Evolutionary conservation across 768 basidiomycete species (phyloP).

Genomic region (Termitomyces sp.): DNA sequence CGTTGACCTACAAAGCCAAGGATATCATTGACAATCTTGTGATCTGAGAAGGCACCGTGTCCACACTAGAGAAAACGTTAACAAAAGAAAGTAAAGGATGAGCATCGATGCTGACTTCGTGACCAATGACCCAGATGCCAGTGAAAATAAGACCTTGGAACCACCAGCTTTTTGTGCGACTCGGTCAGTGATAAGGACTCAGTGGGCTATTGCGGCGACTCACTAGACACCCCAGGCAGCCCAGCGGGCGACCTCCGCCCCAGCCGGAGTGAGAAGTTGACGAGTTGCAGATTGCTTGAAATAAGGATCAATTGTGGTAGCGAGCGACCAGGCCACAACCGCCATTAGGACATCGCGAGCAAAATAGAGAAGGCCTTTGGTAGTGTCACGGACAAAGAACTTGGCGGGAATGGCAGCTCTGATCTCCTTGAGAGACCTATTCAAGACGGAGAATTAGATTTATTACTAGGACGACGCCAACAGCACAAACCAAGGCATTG

Average conservation of each 20-base stretch:
- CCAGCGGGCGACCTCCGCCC: neutral
- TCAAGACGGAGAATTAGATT: neutral
- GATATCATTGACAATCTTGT: neutral
- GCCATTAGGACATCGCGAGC: neutral
- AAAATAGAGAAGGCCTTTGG: neutral
- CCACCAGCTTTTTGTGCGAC: neutral
- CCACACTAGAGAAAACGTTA: neutral
- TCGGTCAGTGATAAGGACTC: neutral
- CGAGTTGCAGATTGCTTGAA: neutral
- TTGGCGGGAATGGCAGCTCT: neutral
- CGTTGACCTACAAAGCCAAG: neutral
- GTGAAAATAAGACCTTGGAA: neutral
- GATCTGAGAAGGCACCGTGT: neutral
- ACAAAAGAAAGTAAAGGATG: neutral
- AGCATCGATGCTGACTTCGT: neutral
- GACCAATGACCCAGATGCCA: constrained; percentile 1
- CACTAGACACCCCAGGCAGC: neutral
- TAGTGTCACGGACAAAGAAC: neutral
- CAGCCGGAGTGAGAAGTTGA: neutral
- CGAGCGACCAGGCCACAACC: neutral
- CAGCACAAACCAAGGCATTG: neutral
- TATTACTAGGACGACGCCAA: neutral
- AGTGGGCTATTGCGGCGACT: neutral
- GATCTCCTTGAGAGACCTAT: neutral
- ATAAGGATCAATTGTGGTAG: neutral